Base-by-base conservation (phyloP, 2,329 filamentous ascomycete species). In the Berkeleyomyces basicola region DNA sequence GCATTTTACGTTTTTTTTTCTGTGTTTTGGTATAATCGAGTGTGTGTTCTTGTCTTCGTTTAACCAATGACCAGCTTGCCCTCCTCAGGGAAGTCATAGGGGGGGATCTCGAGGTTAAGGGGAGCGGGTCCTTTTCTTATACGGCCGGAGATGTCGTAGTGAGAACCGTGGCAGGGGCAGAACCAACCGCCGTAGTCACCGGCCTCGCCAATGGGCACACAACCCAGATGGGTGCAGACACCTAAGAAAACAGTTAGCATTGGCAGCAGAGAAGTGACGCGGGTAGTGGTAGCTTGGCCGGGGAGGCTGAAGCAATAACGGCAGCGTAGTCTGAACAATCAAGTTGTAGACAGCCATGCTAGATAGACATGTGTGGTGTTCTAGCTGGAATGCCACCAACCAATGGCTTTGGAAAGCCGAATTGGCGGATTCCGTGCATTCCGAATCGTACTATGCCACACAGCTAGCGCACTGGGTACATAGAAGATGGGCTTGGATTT, bases 111-210 rank as follows among this genome's bases (percentile, higher is more conserved):
- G 73, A 99, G 85, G 82, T 99, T 99, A 72, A 99, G 84, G 68
- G 93, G 93, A 66, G 93, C 93, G 67, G 93, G 93, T 68, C 93
- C 93, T 83, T 89, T 96, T 81, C 93, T 86, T 83, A 96, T 89
- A 78, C 93, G 90, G 75, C 93, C 93, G 67, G 91, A 97, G 76
- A 99, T 97, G 76, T 99, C 93, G 84, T 99, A 99, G 82, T 99
- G 93, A 70, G 91, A 96, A 77, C 93, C 93, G 84, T 99, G 93
- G 88, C 93, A 99, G 68, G 93, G 93, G 82, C 93, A 99, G 87
- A 99, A 99, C 93, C 93, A 99, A 74, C 93, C 93, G 74, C 93
- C 93, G 72, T 81, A 99, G 78, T 99, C 95, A 75, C 93, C 93
- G 68, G 93, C 90, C 81, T 99, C 93, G 72, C 95, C 93, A 72